Evolutionary conservation across 805 yeast species (phyloP).

Genomic region (Metschnikowia noctiluminum): DNA sequence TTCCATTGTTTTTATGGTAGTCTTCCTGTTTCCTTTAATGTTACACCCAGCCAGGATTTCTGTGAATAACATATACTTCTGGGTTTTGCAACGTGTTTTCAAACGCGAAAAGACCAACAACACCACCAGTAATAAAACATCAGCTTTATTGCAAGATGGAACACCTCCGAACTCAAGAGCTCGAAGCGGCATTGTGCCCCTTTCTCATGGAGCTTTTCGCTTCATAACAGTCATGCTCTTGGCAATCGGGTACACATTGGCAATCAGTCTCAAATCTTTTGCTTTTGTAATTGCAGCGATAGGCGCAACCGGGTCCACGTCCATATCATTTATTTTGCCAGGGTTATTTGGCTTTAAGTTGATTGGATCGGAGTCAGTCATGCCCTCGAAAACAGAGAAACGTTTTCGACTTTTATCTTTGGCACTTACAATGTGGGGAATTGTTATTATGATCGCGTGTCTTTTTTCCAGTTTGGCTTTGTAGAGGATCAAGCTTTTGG

Average conservation of each 20-base stretch:
- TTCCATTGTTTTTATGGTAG: conserved; percentile 76
- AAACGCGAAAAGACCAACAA: background rate
- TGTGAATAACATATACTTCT: conserved; percentile 65
- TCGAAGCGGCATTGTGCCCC: conserved; percentile 38
- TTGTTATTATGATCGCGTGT: conserved; percentile 51
- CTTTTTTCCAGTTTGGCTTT: conserved; percentile 19
- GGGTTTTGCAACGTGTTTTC: conserved; percentile 26
- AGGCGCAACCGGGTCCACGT: conserved; percentile 81
- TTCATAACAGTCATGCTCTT: conserved; percentile 48
- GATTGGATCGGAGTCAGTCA: conserved; percentile 33
- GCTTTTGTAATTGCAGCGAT: conserved; percentile 69
- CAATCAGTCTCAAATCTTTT: conserved; percentile 58
- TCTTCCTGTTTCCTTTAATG: conserved; percentile 84
- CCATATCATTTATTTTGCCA: conserved; percentile 74
- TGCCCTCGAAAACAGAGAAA: conserved; percentile 26
- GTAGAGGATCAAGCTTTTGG: background rate
- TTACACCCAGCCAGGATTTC: conserved; percentile 89
- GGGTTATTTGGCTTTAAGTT: conserved; percentile 70
- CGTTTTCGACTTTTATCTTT: conserved; percentile 40
- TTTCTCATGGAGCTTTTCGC: conserved; percentile 44
- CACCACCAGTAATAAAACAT: background rate
- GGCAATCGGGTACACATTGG: conserved; percentile 50
- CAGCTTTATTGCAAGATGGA: conserved; percentile 4
- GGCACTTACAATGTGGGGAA: conserved; percentile 51
- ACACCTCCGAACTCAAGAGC: background rate